phyloP scores from a whole-genome alignment of 352 stramenopile genomes.

The Pythium sp. region DNA sequence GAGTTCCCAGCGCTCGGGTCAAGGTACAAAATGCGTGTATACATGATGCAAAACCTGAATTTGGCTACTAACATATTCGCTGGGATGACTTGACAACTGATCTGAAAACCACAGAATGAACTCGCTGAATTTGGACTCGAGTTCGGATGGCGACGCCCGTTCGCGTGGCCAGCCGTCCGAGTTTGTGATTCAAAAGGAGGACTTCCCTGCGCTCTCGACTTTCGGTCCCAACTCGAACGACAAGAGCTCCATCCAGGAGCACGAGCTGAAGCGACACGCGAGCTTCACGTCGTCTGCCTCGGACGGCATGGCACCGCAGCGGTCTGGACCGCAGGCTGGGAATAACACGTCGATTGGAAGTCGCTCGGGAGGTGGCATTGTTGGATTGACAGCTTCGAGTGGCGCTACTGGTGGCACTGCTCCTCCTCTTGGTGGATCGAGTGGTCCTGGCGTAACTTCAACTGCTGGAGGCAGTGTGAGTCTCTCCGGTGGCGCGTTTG shows the following conservation, averaged over 20 bases:
- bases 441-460: conserved; percentile 13
- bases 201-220: conserved; percentile 80
- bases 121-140: conserved; percentile 53
- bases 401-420: not conserved
- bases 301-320: conserved; percentile 56
- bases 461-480: conserved; percentile 37
- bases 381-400: conserved; percentile 2
- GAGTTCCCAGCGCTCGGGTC: conserved; percentile 76
- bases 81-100: not conserved
- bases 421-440: not conserved
- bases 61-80: not conserved
- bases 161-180: conserved; percentile 57
- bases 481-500: conserved; percentile 57
- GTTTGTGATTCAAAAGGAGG: conserved; percentile 87
- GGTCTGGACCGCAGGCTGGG: conserved; percentile 35
- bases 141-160: conserved; percentile 26
- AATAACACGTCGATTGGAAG: conserved; percentile 62
- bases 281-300: conserved; percentile 70
- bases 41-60: not conserved
- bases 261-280: conserved; percentile 61
- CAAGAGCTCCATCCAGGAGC: conserved; percentile 43
- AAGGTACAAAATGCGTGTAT: conserved; percentile 27
- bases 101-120: conserved; percentile 38
- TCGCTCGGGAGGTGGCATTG: conserved; percentile 18
- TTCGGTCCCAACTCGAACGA: conserved; percentile 47